phyloP scores from a whole-genome alignment of 2,329 filamentous ascomycete genomes.

The Ophiocordyceps australis region DNA sequence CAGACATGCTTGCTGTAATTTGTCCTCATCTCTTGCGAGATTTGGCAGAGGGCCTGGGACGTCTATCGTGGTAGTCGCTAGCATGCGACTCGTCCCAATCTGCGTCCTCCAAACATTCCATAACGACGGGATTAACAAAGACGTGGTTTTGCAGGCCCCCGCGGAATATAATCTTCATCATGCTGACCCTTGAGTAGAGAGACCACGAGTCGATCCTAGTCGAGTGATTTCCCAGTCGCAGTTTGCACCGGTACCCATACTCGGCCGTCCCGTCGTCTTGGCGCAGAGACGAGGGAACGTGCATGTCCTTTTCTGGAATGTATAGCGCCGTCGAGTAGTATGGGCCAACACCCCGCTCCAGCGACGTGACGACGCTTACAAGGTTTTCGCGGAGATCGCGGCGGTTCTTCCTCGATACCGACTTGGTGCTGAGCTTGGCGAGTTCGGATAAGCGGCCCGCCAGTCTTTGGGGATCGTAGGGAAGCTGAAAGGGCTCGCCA shows the following conservation, averaged over 20 bases:
- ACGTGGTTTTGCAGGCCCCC: conserved; percentile 21
- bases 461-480: conserved; percentile 30
- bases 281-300: conserved; percentile 19
- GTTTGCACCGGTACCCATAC: conserved; percentile 32
- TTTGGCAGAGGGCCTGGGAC: conserved; percentile 3
- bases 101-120: conserved; percentile 18
- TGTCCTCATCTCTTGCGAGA: conserved; percentile 6
- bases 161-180: conserved; percentile 27
- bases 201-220: conserved; percentile 33
- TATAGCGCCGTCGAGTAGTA: conserved; percentile 30
- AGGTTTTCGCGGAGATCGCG: conserved; percentile 28
- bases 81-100: conserved; percentile 10
- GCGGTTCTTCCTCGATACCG: conserved; percentile 28
- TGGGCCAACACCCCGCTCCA: conserved; percentile 34
- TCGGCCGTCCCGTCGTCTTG: conserved; percentile 25
- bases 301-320: conserved; percentile 19
- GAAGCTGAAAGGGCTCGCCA: conserved; percentile 27
- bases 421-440: conserved; percentile 26
- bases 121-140: conserved; percentile 18
- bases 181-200: conserved; percentile 25
- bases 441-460: conserved; percentile 28
- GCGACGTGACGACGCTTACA: conserved; percentile 31
- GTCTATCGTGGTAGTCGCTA: conserved; percentile 2
- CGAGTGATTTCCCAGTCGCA: conserved; percentile 25
- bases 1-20: not conserved